Base-by-base conservation (phyloP, 2,329 filamentous ascomycete species). In the Colletotrichum sp. region DNA sequence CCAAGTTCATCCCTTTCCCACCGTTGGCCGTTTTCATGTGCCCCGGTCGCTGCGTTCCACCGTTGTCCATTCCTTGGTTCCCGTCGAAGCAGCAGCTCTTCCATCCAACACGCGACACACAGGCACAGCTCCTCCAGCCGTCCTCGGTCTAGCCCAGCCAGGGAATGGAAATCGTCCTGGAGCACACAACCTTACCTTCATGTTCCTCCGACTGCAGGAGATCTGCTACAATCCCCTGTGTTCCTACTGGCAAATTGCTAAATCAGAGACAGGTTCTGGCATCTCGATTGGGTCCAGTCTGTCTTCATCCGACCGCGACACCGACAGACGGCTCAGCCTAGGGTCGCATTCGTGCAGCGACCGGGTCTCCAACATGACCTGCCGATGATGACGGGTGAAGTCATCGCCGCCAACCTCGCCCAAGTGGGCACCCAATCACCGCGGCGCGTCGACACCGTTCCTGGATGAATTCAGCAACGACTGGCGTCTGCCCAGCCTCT, bases 381-480 rank as follows among this genome's bases (percentile, higher is more conserved):
- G 36, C 52, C 48, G 73, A 77, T 77, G 75, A 77, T 77, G 75
- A 76, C 28, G 36, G 30, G 75, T 77, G 75, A 77, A 71, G 75
- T 77, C 75, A 77, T 77, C 73, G 68, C 73, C n/a, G 58, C 67
- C 69, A 48, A 24, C 24, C 26, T 55, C 55, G 57, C 12, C 24
- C 43, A 61, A 55, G 61, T 66, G 43, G 67, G 63, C 68, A 72
- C 52, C 73, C 73, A 76, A 77, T 77, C 63, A 71, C 67, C 48
- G 34, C 63, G 15, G 28, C 58, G 52, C 13, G 52, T 26, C 61
- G 6, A 24, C 30, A n/a, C 55, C 18, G 73, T 77, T 72, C 68
- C 72, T 77, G 68, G 73, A 76, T 68, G 72, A 60, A 76, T 70
- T 48, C 73, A 32, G 67, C 52, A 76, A 36, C 16, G 73, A 76